Percentiles rank a stretch among this genome's conserved stretches.
phyloP scores from a whole-genome alignment of 2,329 filamentous ascomycete species.

The Cordyceps fumosorosea region DNA sequence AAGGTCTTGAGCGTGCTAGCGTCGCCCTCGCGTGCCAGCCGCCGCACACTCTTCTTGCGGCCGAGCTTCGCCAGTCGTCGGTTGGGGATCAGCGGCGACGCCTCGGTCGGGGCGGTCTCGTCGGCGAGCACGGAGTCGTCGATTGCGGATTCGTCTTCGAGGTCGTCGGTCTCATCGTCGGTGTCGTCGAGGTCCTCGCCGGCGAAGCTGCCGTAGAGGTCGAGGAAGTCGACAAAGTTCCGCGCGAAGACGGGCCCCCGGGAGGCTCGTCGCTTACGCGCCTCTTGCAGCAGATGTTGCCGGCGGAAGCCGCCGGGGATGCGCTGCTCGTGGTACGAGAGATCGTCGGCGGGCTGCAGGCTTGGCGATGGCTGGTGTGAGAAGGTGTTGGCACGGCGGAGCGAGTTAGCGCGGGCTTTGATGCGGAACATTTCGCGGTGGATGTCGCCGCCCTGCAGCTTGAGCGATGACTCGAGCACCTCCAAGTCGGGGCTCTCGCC shows the following conservation, averaged over 20 bases:
- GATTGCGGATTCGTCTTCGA: slow-evolving; percentile 41
- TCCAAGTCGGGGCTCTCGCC: slow-evolving; percentile 32
- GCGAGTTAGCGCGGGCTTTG: slow-evolving; percentile 46
- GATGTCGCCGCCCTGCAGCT: slow-evolving; percentile 69
- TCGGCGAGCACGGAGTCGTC: slow-evolving; percentile 36
- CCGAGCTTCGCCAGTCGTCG: slow-evolving; percentile 31
- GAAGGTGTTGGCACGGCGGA: slow-evolving; percentile 60
- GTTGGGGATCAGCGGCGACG: slow-evolving; percentile 44
- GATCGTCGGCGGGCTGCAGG: slow-evolving; percentile 23
- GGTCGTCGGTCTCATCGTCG: slow-evolving; percentile 37
- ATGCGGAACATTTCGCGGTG: slow-evolving; percentile 74
- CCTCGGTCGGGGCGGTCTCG: slow-evolving; percentile 43
- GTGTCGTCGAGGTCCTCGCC: slow-evolving; percentile 59
- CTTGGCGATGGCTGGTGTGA: slow-evolving; percentile 41
- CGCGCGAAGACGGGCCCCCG: slow-evolving; percentile 47
- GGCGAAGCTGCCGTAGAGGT: slow-evolving; percentile 70
- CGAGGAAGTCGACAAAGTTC: slow-evolving; percentile 70
- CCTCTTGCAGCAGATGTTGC: slow-evolving; percentile 30
- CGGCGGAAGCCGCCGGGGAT: slow-evolving; percentile 44
- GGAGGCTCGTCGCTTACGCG: slow-evolving; percentile 30
- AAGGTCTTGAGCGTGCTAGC: slow-evolving; percentile 67
- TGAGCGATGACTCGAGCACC: slow-evolving; percentile 52
- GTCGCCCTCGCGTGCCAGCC: slow-evolving; percentile 44
- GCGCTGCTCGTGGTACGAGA: slow-evolving; percentile 33
- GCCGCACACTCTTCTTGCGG: slow-evolving; percentile 45